Evolutionary conservation across 768 basidiomycete species (phyloP), one percentile per base, ranked within the genome.

Genomic region (Cystobasidium tubakii): DNA sequence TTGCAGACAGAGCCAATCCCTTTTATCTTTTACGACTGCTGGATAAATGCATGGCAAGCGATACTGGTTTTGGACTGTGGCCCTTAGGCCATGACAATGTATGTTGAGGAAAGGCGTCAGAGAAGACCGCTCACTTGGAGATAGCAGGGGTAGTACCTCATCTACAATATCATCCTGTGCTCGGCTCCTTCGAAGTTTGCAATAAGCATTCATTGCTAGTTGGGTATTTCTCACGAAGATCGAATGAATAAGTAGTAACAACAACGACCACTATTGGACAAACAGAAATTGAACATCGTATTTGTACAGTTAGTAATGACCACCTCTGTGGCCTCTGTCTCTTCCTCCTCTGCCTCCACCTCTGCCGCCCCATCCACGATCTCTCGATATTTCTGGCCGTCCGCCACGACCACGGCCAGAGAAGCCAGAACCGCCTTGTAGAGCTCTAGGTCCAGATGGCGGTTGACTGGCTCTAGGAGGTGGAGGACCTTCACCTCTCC

Each of bases 401-500:
- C 46, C 46, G 21, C 46, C 46, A 4, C 46, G 46, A 12, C 46
- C 46, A 50, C 46, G 46, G 12, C 46, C 46, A 21, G 46, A 50
- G n/a, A 50, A 15, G 4, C 46, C 46, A 17, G 15, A 4, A 50
- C 46, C n/a, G 46, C 46, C 66, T 67, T 50, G 66, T 7, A 67
- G 46, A 53, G 42, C 66, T n/a, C 66, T 25, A 23, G 66, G 66
- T 25, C 44, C 66, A 29, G 66, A 67, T 7, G 66, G 66, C 10
- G 66, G 66, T 36, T 67, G 36, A 25, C 66, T 67, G 2, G 66
- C 44, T 43, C 66, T 23, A 7, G 66, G 66, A 50, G 66, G 66
- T 3, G 66, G 66, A n/a, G 44, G 44, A 13, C 33, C 29, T 6
- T 34, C 57, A 29, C 57, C 21, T 27, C 57, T 25, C 13, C 29